Evolutionary conservation across 306 rosid species (phyloP).

Genomic region (Acacia crassicarpa): DNA sequence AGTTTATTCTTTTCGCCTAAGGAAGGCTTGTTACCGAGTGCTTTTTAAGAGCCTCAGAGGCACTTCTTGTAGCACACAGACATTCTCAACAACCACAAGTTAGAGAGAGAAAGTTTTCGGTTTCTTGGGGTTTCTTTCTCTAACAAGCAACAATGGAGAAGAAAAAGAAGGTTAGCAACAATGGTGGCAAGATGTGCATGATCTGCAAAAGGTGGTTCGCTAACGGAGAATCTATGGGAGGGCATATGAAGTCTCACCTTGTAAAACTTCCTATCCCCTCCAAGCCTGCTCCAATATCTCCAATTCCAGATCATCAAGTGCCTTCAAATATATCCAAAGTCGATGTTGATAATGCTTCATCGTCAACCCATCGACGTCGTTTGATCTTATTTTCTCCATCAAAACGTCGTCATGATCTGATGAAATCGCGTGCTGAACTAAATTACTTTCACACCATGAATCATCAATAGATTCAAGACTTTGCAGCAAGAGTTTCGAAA

Average conservation of each 20-base stretch:
- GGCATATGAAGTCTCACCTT: constrained; percentile 78
- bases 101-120: neutral
- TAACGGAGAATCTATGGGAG: constrained; percentile 67
- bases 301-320: neutral
- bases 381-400: too few species aligned
- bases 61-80: neutral
- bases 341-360: neutral
- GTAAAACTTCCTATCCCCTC: constrained; percentile 45
- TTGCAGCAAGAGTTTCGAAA: neutral
- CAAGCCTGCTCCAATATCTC: neutral
- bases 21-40: constrained; percentile 40
- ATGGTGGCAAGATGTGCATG: constrained; percentile 27
- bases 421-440: neutral
- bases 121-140: neutral
- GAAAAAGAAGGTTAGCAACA: neutral
- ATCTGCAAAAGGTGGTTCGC: constrained; percentile 55
- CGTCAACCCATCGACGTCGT: neutral
- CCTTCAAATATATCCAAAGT: neutral
- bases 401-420: too few species aligned
- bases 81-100: neutral
- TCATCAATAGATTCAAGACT: neutral
- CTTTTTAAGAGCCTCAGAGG: constrained; percentile 4
- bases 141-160: constrained; percentile 44
- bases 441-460: constrained; percentile 15
- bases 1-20: constrained; percentile 29